Base-by-base conservation (phyloP, 768 basidiomycete genomes). In the Rhodotorula toruloides region DNA sequence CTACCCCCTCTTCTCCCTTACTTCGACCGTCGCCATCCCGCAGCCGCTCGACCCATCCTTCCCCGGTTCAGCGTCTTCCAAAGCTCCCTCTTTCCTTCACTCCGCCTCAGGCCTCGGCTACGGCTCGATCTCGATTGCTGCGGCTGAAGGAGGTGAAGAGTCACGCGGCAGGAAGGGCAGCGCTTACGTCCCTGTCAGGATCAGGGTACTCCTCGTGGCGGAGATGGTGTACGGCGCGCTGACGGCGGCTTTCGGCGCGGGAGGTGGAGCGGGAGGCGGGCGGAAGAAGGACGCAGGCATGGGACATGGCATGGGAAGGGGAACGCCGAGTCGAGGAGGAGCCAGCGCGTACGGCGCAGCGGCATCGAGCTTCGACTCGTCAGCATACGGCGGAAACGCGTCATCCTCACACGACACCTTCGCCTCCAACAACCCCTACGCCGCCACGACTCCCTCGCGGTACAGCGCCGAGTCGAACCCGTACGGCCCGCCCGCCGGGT, bases 221-320 rank as follows among this genome's bases (percentile, higher is more conserved):
- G 84, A 91, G 65, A 83, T 83, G 80, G 77, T 90, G 14, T 90
- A 91, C 73, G 86, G 90, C 70, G 81, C 90, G 61, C 85, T 90
- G 40, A 79, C 80, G 32, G 76, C 25, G 34, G 66, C 71, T 31
- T 71, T 63, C 27, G 66, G 58, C 87, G 84, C 67, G 39, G 83
- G 84, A 14, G 81, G 74, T 7, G 56, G 49, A 4, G 84, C 66
- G 37, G 83, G 84, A 14, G 82, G 73, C 5, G 44, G 53, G 13
- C 43, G 58, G 54, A 72, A 72, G 60, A 72, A 73, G 48, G 68
- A 69, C 34, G 68, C 64, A 21, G 71, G 65, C 25, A n/a, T 22
- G 53, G 37, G 37, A 54, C 40, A 27, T 36, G 53, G n/a, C 36
- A 48, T n/a, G 34, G 39, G 39, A 44, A 39, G 36, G 67, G 64